phyloP scores from a whole-genome alignment of 2,329 filamentous ascomycete genomes.

The Claviceps sp. region DNA sequence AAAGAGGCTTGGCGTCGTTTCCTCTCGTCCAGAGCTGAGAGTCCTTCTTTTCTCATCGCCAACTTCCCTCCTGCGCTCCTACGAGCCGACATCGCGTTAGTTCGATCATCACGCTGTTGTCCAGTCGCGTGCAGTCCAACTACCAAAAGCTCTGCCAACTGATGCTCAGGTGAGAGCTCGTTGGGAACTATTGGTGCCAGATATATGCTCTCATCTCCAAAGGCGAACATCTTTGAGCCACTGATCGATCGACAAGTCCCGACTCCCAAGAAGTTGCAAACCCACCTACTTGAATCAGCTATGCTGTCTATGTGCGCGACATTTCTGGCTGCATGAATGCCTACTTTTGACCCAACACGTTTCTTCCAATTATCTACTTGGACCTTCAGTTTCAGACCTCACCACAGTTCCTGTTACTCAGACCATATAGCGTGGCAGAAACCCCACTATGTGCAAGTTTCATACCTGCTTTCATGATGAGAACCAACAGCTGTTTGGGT shows the following conservation, averaged over 20 bases:
- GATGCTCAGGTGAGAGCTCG: background rate
- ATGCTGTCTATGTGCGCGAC: background rate
- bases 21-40: too few relatives aligned
- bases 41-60: background rate
- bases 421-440: background rate
- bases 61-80: background rate
- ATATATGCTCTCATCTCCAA: background rate
- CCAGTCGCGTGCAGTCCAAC: too few relatives aligned
- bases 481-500: background rate
- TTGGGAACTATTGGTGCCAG: background rate
- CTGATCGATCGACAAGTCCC: background rate
- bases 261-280: background rate
- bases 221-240: background rate
- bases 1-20: background rate
- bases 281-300: background rate
- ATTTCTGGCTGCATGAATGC: background rate
- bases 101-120: too few relatives aligned
- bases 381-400: background rate
- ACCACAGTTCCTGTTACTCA: background rate
- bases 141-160: too few relatives aligned
- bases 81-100: background rate
- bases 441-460: background rate
- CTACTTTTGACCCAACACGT: background rate
- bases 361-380: background rate
- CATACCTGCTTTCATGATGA: background rate